Percentiles rank a stretch among this genome's conserved stretches.
phyloP scores from a whole-genome alignment of 2,329 filamentous ascomycete species.

The Hymenoscyphus repandus region DNA sequence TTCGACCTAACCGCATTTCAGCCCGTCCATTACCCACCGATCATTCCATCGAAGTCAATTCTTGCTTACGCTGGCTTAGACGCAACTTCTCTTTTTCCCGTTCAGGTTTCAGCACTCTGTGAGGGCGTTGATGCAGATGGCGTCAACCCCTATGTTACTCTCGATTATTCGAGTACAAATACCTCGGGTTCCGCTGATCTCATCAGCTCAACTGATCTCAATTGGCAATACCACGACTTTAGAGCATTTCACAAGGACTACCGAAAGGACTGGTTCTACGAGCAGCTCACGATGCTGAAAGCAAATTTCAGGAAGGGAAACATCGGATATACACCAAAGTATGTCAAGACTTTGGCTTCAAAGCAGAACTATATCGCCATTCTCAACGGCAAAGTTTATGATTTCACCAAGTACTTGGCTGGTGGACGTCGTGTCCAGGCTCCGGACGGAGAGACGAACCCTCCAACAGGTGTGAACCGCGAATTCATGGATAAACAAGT shows the following conservation, averaged over 20 bases:
- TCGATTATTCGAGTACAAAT: constrained; percentile 80
- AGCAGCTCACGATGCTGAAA: constrained; percentile 77
- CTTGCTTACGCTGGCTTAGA: constrained; percentile 82
- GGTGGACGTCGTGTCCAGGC: constrained; percentile 66
- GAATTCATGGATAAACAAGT: constrained; percentile 80
- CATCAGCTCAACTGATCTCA: constrained; percentile 62
- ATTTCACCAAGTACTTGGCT: constrained; percentile 75
- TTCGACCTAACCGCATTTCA: constrained; percentile 75
- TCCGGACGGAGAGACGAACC: constrained; percentile 43
- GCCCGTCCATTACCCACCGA: constrained; percentile 70
- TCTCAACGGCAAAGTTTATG: constrained; percentile 76
- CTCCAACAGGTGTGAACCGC: constrained; percentile 45
- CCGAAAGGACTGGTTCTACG: constrained; percentile 85
- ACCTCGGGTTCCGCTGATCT: constrained; percentile 60
- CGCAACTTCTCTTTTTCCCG: constrained; percentile 82
- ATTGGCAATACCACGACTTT: constrained; percentile 88
- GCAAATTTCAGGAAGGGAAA: constrained; percentile 79
- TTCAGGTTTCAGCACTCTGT: constrained; percentile 91
- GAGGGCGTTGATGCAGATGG: constrained; percentile 60
- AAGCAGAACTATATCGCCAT: constrained; percentile 68
- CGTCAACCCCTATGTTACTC: constrained; percentile 65
- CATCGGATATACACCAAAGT: constrained; percentile 75
- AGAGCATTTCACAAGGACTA: constrained; percentile 75
- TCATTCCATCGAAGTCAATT: constrained; percentile 53
- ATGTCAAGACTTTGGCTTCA: constrained; percentile 63